Percentiles rank a stretch among this genome's conserved stretches.
phyloP scores from a whole-genome alignment of 108 stramenopile species.

The Skeletonema tropicum region DNA sequence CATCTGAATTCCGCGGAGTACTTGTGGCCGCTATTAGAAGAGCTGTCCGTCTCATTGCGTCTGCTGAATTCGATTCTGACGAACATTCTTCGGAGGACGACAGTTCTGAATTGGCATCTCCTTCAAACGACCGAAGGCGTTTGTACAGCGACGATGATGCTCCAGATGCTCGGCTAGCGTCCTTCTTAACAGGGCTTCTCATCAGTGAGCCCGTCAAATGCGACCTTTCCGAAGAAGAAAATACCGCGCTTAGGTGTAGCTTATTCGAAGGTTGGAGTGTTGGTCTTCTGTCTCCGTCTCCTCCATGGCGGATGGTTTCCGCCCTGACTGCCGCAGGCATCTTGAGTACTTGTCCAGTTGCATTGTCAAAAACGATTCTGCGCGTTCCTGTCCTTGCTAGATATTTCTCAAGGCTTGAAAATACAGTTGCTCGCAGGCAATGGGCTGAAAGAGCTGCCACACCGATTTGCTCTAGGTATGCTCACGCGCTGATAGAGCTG shows the following conservation, averaged over 20 bases:
- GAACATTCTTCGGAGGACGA: constrained; percentile 45
- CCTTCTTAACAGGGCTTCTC: constrained; percentile 73
- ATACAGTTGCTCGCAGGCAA: constrained; percentile 62
- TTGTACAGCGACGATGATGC: constrained; percentile 17
- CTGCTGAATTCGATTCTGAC: constrained; percentile 64
- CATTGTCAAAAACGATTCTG: constrained; percentile 44
- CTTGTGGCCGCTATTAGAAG: constrained; percentile 61
- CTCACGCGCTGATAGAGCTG: constrained; percentile 82
- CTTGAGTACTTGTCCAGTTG: constrained; percentile 58
- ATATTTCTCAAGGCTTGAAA: constrained; percentile 65
- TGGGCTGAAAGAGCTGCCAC: constrained; percentile 88
- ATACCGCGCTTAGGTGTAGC: constrained; percentile 43
- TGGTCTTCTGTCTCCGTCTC: constrained; percentile 77
- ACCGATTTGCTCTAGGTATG: constrained; percentile 85
- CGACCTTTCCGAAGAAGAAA: constrained; percentile 42
- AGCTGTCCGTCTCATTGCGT: constrained; percentile 68
- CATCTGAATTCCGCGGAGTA: constrained; percentile 56
- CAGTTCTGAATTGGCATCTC: background rate
- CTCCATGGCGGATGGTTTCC: constrained; percentile 86
- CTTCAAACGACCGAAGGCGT: constrained; percentile 13
- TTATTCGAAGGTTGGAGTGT: constrained; percentile 86
- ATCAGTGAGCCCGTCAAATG: constrained; percentile 52
- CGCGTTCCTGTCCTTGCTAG: constrained; percentile 51
- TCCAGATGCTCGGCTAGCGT: constrained; percentile 78
- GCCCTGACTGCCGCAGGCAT: constrained; percentile 75